phyloP scores from a whole-genome alignment of 108 stramenopile species.

The Nannochloropsis gaditana region DNA sequence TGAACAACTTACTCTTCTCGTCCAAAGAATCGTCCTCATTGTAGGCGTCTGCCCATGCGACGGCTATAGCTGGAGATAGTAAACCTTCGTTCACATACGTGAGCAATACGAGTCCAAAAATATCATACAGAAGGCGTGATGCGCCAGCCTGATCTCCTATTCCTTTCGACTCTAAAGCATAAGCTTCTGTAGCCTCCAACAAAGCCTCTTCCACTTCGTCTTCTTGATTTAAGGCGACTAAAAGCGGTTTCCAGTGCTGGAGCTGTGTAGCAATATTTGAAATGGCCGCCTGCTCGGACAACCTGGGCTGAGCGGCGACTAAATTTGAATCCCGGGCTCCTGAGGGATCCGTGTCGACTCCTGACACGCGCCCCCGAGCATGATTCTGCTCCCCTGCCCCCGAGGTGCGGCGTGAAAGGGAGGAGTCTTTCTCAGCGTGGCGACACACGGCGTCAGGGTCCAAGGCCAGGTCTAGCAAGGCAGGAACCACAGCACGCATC shows the following conservation, averaged over 20 bases:
- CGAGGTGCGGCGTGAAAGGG: background rate
- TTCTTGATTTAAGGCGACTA: slow-evolving; percentile 36
- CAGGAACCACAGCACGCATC: background rate
- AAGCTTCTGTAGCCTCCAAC: slow-evolving; percentile 33
- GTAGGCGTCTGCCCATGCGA: slow-evolving; percentile 35
- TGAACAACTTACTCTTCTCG: slow-evolving; percentile 38
- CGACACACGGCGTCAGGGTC: background rate
- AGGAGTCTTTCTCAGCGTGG: background rate
- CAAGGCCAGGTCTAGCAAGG: background rate
- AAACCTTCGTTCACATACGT: slow-evolving; percentile 35
- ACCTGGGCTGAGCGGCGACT: background rate
- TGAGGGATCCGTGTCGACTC: background rate
- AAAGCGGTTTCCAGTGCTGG: slow-evolving; percentile 42
- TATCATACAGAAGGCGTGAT: background rate
- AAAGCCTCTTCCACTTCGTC: slow-evolving; percentile 35
- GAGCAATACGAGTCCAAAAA: background rate
- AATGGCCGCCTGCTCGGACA: slow-evolving; percentile 40
- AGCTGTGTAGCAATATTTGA: slow-evolving; percentile 32
- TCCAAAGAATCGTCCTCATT: slow-evolving; percentile 5
- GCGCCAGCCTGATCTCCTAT: too few species aligned
- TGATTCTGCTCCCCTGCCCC: slow-evolving; percentile 12
- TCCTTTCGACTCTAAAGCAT: slow-evolving; percentile 20
- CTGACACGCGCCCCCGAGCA: slow-evolving; percentile 28
- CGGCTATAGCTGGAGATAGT: slow-evolving; percentile 27
- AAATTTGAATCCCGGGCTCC: background rate